A percentile compares a stretch with the other conserved stretches of the same genome.
These are phyloP conservation scores for Exophiala aquamarina DNA, from an alignment of 2,329 filamentous ascomycete species.

Conservation along the genomic window DNA sequence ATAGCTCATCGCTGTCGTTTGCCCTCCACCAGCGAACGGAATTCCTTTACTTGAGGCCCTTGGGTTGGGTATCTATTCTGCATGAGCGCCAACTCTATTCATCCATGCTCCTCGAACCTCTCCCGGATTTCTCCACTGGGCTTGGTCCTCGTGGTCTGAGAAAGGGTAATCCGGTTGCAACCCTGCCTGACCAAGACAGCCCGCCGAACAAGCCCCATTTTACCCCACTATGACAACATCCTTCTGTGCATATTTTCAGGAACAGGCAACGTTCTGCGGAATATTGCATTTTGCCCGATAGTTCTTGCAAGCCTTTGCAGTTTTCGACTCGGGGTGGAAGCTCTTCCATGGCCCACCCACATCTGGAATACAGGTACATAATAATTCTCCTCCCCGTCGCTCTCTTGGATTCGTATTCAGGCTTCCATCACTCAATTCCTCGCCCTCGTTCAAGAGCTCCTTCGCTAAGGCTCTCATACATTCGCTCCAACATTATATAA, in stretches of 20 bases:
- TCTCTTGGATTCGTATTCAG: slow-evolving; percentile 9
- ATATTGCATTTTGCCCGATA: slow-evolving; percentile 6
- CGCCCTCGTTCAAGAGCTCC: slow-evolving; percentile 38
- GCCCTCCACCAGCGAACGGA: no score
- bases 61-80: no score
- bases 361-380: slow-evolving; percentile 11
- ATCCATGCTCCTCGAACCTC: not conserved
- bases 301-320: slow-evolving; percentile 10
- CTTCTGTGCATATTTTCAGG: slow-evolving; percentile 8
- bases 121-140: not conserved
- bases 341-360: no score
- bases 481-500: slow-evolving; percentile 27
- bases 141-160: not conserved
- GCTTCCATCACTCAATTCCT: slow-evolving; percentile 5
- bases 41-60: no score
- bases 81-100: no score
- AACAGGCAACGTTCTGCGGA: slow-evolving; percentile 20
- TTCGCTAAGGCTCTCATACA: slow-evolving; percentile 47
- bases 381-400: slow-evolving; percentile 7
- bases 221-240: slow-evolving; percentile 16
- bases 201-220: slow-evolving; percentile 4
- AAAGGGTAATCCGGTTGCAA: slow-evolving; percentile 8
- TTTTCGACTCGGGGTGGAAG: not conserved
- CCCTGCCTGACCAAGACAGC: slow-evolving; percentile 4
- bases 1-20: no score